A percentile compares a stretch with the other conserved stretches of the same genome.
phyloP scores from a whole-genome alignment of 1,284 basidiomycete species.

The Rhodotorula sp. region DNA sequence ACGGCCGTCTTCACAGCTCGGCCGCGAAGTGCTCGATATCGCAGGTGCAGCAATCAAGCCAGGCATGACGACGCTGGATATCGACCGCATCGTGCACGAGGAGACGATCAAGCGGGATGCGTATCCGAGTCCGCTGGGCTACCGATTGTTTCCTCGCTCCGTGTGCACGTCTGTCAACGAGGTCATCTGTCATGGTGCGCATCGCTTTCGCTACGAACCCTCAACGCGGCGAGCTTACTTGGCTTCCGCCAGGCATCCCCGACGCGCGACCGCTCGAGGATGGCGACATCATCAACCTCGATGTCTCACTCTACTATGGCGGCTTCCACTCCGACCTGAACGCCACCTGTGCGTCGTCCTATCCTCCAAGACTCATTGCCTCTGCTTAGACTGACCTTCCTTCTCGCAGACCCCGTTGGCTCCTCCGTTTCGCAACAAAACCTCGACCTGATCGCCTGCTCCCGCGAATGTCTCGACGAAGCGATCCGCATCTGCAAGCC shows the following conservation, averaged over 20 bases:
- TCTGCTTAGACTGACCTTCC: not conserved
- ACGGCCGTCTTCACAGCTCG: slow-evolving; percentile 60
- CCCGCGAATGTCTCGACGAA: slow-evolving; percentile 76
- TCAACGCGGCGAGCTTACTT: not conserved
- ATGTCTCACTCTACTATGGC: slow-evolving; percentile 65
- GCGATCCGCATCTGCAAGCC: slow-evolving; percentile 56
- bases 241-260: slow-evolving; percentile 64
- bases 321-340: slow-evolving; percentile 83
- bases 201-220: not conserved
- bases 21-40: slow-evolving; percentile 85
- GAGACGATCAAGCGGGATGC: slow-evolving; percentile 86
- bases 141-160: slow-evolving; percentile 89
- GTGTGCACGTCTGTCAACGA: slow-evolving; percentile 94
- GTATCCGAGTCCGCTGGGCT: slow-evolving; percentile 93
- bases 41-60: slow-evolving; percentile 79
- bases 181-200: slow-evolving; percentile 76
- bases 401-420: slow-evolving; percentile 23
- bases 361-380: not conserved
- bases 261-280: slow-evolving; percentile 80
- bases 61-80: slow-evolving; percentile 91
- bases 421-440: slow-evolving; percentile 59
- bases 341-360: slow-evolving; percentile 50
- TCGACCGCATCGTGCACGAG: slow-evolving; percentile 93
- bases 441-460: slow-evolving; percentile 67
- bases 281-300: slow-evolving; percentile 92